Conservation (phyloP, 495 filamentous ascomycete species). For the Rostrohypoxylon terebratum region DNA sequence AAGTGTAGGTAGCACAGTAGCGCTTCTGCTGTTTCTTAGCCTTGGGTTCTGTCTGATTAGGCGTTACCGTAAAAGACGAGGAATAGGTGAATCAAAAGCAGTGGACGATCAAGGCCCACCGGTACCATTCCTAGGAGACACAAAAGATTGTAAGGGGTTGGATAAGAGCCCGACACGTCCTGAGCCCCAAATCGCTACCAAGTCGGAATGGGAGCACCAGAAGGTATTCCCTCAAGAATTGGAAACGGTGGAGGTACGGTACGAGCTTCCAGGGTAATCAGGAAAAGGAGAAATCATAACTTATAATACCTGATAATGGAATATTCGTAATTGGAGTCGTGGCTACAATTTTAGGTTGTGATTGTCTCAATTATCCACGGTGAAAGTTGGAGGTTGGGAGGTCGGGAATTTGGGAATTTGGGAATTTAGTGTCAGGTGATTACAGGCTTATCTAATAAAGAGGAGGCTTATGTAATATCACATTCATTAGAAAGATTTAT, state of each 20-base stretch:
- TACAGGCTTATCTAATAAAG: not conserved
- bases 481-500: not conserved
- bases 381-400: not conserved
- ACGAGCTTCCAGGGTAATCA: not conserved
- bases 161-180: not conserved
- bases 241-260: not conserved
- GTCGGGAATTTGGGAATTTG: not conserved
- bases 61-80: conserved; percentile 7
- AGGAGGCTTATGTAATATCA: not conserved
- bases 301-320: conserved; percentile 1
- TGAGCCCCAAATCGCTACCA: not conserved
- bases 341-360: not conserved
- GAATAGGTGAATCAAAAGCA: not conserved
- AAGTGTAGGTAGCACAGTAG: not conserved
- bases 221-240: not conserved
- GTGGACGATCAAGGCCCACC: not conserved
- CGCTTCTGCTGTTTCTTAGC: not conserved
- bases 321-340: not conserved
- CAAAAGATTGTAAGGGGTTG: not conserved
- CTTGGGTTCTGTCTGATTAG: conserved; percentile 10
- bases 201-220: not conserved
- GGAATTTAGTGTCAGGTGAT: not conserved
- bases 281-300: not conserved
- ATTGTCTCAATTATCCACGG: conserved; percentile 4
- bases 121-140: not conserved